These are phyloP conservation scores for Barnettozyma vustinii DNA, from an alignment of 805 yeast species.

Conservation along the genomic window DNA sequence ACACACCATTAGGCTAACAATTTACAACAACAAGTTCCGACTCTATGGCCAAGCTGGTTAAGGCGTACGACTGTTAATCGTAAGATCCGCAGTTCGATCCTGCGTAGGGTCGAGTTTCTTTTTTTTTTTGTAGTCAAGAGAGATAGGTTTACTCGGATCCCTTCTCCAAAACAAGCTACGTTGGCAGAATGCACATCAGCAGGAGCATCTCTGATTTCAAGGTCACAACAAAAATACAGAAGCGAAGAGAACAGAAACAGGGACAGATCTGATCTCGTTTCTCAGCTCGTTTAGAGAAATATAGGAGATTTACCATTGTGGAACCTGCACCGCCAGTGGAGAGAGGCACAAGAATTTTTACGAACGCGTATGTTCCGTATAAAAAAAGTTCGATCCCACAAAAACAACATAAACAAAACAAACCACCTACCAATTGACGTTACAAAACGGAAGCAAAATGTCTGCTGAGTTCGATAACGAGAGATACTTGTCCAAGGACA, in stretches of 20 bases:
- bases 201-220: no score
- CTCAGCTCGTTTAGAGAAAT: not conserved
- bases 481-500: slow-evolving; percentile 39
- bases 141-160: no score
- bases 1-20: no score
- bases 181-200: no score
- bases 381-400: not conserved
- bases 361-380: not conserved
- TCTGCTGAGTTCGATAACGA: not conserved
- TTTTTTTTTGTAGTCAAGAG: no score
- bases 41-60: slow-evolving; percentile 29
- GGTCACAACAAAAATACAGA: no score
- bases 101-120: slow-evolving; percentile 38
- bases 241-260: not conserved
- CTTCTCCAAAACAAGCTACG: no score
- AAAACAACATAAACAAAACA: not conserved
- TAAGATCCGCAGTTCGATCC: slow-evolving; percentile 47
- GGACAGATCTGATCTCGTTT: not conserved
- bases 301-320: no score
- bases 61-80: slow-evolving; percentile 48
- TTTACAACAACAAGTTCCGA: slow-evolving; percentile 4
- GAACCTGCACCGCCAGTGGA: no score
- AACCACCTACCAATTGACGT: not conserved
- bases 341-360: no score
- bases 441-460: not conserved